Evolutionary conservation across 345 rosid genomes (phyloP), one percentile per base, ranked within the genome.

Genomic region (Citrus reticulata): DNA sequence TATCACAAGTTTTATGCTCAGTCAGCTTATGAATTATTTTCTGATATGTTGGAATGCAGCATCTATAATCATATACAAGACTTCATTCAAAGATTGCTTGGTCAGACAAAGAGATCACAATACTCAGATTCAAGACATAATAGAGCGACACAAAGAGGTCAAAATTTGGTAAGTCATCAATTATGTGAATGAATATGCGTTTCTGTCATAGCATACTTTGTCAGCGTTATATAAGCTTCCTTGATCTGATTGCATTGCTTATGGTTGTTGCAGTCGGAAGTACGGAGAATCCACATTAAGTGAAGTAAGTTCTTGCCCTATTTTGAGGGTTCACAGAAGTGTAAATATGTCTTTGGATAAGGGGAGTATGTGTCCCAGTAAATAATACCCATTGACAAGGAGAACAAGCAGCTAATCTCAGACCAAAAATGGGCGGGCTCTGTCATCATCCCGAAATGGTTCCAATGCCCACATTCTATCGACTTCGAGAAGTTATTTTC

Each of bases 51-150:
- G 75, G 69, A 42, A 58, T 83, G 66, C 89, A 86, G 89, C 86
- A 88, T 84, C 61, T 88, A 90, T 81, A 88, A 86, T 68, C 91
- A 90, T 68, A 62, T 81, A 68, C 88, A 85, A 58, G 91, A 83
- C 11, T 88, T 84, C 27, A 79, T 78, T 6, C 77, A 70, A 80
- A 83, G 85, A 85, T 62, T 83, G 74, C 74, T 73, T 54, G 82
- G 82, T 49, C 62, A 55, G 67, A 73, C 64, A 55, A 68, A 66
- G 58, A 83, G 81, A 86, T 51, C 77, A 49, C 83, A 77, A 58
- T 39, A 78, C 27, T 46, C 29, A 78, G 82, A 82, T 66, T 63
- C 75, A 37, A 76, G 71, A 81, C 74, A 76, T 10, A 73, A 67
- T 30, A 84, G 74, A 57, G 68, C 79, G 22, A 39, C 77, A 14